These are phyloP conservation scores for Truncatella angustata DNA, from an alignment of 2,329 filamentous ascomycete species.

Conservation along the genomic window DNA sequence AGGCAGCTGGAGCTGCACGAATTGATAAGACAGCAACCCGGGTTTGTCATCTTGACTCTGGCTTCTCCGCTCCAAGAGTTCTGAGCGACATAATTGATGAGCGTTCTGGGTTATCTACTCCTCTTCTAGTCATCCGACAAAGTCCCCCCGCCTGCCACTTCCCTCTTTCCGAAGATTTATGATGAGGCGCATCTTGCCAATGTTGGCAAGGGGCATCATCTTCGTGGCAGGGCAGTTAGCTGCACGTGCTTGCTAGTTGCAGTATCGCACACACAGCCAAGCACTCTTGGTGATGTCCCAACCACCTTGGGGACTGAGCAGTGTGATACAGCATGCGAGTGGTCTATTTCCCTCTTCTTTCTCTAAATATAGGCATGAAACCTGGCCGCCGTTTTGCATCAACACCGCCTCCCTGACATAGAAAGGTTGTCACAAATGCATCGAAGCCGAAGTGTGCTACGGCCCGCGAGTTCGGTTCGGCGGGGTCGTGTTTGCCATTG, in stretches of 20 bases:
- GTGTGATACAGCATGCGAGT: too few relatives aligned
- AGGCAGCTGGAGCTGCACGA: constrained; percentile 33
- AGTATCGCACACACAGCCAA: neutral
- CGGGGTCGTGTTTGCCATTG: too few relatives aligned
- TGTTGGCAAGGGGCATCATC: neutral
- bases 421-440: too few relatives aligned
- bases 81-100: too few relatives aligned
- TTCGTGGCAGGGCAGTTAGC: neutral
- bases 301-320: too few relatives aligned
- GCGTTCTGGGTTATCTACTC: neutral
- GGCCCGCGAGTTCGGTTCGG: neutral
- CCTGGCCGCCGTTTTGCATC: neutral
- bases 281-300: neutral
- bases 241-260: neutral
- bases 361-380: neutral
- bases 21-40: constrained; percentile 35
- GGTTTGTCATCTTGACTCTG: too few relatives aligned
- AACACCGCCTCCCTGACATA: neutral
- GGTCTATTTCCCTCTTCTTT: too few relatives aligned
- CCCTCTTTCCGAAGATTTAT: neutral
- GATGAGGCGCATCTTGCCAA: neutral
- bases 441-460: neutral
- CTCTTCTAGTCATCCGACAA: neutral
- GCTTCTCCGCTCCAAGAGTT: too few relatives aligned
- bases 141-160: neutral